Evolutionary conservation across 805 yeast species (phyloP).

Genomic region (Starmerella floricola): DNA sequence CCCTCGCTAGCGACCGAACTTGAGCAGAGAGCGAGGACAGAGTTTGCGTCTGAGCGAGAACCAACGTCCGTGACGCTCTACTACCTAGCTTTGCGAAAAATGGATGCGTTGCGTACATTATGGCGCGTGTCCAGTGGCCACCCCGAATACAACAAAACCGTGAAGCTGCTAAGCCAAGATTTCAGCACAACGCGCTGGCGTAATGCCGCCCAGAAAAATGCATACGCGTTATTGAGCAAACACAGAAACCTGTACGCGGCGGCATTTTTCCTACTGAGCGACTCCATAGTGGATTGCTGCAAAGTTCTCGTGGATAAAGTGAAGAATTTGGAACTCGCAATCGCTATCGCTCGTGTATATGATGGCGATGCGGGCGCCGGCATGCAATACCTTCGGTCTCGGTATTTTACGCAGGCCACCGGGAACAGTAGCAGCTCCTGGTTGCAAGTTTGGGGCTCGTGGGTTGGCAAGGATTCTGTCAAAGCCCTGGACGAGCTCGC

Average conservation of each 20-base stretch:
- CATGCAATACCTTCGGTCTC: slow-evolving; percentile 29
- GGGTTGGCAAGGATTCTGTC: slow-evolving; percentile 23
- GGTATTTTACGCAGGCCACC: slow-evolving; percentile 4
- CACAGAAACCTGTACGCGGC: slow-evolving; percentile 85
- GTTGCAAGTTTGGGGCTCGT: slow-evolving; percentile 5
- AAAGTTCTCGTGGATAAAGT: slow-evolving; percentile 59
- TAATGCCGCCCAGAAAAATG: slow-evolving; percentile 83
- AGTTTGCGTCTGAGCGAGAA: slow-evolving; percentile 51
- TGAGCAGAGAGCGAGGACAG: slow-evolving; percentile 62
- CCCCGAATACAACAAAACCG: slow-evolving; percentile 71
- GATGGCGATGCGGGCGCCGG: slow-evolving; percentile 46
- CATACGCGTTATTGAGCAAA: slow-evolving; percentile 77
- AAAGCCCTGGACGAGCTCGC: neutral
- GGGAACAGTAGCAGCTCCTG: slow-evolving; percentile 2
- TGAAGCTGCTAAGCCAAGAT: slow-evolving; percentile 64
- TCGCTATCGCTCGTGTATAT: slow-evolving; percentile 68
- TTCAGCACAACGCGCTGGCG: slow-evolving; percentile 67
- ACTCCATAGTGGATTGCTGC: slow-evolving; percentile 61
- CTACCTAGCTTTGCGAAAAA: slow-evolving; percentile 67
- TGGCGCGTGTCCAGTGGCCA: slow-evolving; percentile 73
- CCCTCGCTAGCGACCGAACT: slow-evolving; percentile 39
- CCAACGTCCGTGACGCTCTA: slow-evolving; percentile 65
- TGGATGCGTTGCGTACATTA: slow-evolving; percentile 60
- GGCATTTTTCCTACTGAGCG: slow-evolving; percentile 71
- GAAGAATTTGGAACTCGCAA: slow-evolving; percentile 58